Conservation (phyloP, 345 rosid species). For the Ricinus communis region DNA sequence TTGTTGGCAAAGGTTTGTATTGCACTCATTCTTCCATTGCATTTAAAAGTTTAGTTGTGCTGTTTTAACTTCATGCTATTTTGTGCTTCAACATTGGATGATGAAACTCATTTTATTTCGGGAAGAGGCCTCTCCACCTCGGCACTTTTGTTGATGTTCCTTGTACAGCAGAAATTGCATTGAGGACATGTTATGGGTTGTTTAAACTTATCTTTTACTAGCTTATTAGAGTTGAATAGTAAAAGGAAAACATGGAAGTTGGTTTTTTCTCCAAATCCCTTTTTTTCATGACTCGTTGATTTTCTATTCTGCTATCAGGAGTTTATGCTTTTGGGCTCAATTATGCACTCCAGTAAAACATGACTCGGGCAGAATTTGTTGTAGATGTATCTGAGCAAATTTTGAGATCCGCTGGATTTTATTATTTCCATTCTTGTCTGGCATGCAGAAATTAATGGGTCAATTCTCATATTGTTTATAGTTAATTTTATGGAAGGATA, state of each 20-base stretch:
- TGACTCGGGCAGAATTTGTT: background rate
- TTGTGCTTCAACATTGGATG: background rate
- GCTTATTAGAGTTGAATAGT: background rate
- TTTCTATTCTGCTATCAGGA: background rate
- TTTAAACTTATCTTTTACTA: background rate
- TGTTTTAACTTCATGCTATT: background rate
- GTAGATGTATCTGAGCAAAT: background rate
- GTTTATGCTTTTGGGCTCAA: background rate
- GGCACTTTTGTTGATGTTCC: background rate
- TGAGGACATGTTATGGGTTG: background rate
- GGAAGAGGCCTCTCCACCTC: background rate
- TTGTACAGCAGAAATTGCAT: background rate
- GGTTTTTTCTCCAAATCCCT: background rate
- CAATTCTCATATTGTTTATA: background rate
- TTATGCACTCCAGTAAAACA: background rate
- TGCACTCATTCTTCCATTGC: background rate
- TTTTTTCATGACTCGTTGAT: background rate
- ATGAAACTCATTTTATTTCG: background rate
- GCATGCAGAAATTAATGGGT: background rate
- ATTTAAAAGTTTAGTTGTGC: constrained; percentile 1
- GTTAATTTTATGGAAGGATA: background rate
- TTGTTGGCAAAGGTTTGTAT: constrained; percentile 78
- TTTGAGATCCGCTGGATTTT: background rate
- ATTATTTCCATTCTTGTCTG: background rate
- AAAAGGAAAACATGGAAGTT: background rate